Percentiles rank a stretch among this genome's conserved stretches.
phyloP scores from a whole-genome alignment of 2,329 filamentous ascomycete species.

The Phaeosphaeriaceae sp. region DNA sequence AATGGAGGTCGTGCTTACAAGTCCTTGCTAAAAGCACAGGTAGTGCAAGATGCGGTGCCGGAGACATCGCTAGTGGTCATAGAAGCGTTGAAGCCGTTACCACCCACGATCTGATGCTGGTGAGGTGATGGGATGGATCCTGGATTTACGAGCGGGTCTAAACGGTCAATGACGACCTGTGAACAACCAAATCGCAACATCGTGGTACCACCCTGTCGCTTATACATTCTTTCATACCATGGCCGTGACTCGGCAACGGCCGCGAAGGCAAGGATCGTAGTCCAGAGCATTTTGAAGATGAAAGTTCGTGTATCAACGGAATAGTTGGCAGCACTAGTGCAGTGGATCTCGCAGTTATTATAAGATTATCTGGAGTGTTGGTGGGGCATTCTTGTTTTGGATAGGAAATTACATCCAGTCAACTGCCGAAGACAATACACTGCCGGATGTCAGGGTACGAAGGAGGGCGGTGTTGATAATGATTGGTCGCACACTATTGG shows the following conservation, averaged over 20 bases:
- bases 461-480: no score
- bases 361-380: no score
- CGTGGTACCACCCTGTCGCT: slow-evolving; percentile 16
- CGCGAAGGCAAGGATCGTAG: not conserved
- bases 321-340: no score
- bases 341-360: no score
- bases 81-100: slow-evolving; percentile 56
- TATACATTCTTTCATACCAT: not conserved
- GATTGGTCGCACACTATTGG: no score
- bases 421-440: no score
- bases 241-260: not conserved
- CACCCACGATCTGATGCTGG: slow-evolving; percentile 51
- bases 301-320: no score
- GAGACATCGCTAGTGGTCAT: slow-evolving; percentile 48
- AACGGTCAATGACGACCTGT: slow-evolving; percentile 39
- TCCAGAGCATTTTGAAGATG: slow-evolving; percentile 4
- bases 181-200: slow-evolving; percentile 45
- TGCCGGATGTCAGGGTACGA: no score
- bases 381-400: no score
- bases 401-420: no score
- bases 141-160: slow-evolving; percentile 47
- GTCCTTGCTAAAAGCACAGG: slow-evolving; percentile 46
- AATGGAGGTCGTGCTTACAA: no score
- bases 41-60: slow-evolving; percentile 48
- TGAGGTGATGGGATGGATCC: slow-evolving; percentile 44